Evolutionary conservation across 257 asterid species (phyloP).

Genomic region (Penstemon eatonii): DNA sequence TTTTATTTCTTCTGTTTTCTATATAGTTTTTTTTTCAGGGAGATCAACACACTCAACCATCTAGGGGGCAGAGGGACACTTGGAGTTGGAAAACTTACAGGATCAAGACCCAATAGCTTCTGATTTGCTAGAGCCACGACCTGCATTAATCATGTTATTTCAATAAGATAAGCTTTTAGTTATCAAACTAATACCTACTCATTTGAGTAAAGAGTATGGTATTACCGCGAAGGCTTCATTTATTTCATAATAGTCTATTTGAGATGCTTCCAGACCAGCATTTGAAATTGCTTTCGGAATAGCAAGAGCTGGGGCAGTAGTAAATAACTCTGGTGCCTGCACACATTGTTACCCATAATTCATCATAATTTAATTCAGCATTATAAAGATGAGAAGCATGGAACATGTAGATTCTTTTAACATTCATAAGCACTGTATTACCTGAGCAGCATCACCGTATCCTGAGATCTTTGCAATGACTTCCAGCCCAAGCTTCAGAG

Average conservation of each 20-base stretch:
- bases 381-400: background rate
- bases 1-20: background rate
- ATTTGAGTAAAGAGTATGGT: conserved; percentile 20
- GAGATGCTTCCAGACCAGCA: conserved; percentile 82
- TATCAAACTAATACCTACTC: conserved; percentile 10
- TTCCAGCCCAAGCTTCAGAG: conserved; percentile 73
- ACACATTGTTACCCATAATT: conserved; percentile 25
- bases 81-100: conserved; percentile 51
- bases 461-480: conserved; percentile 88
- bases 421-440: conserved; percentile 27
- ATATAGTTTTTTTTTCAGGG: background rate
- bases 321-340: conserved; percentile 96
- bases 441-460: conserved; percentile 99
- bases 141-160: conserved; percentile 41
- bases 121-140: conserved; percentile 98
- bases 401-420: background rate
- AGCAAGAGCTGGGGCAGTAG: conserved; percentile 94
- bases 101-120: conserved; percentile 69
- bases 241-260: conserved; percentile 87
- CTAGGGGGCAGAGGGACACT: background rate
- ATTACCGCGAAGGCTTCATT: conserved; percentile 95
- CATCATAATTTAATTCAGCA: background rate
- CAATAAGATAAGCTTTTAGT: conserved; percentile 14
- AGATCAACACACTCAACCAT: too few species aligned
- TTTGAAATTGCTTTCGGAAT: conserved; percentile 89